Conservation (phyloP, 768 basidiomycete genomes). For the Lyophyllum decastes region DNA sequence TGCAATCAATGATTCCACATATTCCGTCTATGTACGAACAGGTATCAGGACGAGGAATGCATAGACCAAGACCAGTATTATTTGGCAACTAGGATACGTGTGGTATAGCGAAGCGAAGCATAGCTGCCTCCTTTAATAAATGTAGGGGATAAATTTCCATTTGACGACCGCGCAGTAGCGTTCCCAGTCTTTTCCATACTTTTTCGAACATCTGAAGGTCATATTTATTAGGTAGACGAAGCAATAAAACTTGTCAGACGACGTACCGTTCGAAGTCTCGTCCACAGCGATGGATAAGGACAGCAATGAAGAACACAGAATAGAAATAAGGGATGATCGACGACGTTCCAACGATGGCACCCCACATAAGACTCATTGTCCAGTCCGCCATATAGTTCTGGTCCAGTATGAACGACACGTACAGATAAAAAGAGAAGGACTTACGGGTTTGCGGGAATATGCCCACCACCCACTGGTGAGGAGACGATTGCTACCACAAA, state of each 20-base stretch:
- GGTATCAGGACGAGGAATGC: neutral
- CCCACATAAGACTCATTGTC: slow-evolving; percentile 85
- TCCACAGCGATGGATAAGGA: slow-evolving; percentile 87
- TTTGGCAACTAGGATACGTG: neutral
- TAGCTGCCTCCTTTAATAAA: slow-evolving; percentile 56
- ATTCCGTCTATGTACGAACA: neutral
- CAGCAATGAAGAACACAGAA: slow-evolving; percentile 92
- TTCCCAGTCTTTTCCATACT: slow-evolving; percentile 97
- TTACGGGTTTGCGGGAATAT: slow-evolving; percentile 88
- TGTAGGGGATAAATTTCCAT: slow-evolving; percentile 86
- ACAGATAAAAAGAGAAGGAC: slow-evolving; percentile 23
- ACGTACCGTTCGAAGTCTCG: slow-evolving; percentile 91
- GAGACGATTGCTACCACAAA: slow-evolving; percentile 72
- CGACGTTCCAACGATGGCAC: slow-evolving; percentile 70
- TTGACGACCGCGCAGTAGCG: slow-evolving; percentile 84
- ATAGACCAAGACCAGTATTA: too few species aligned
- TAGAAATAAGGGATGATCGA: slow-evolving; percentile 95
- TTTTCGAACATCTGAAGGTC: slow-evolving; percentile 73
- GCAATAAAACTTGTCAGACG: too few species aligned
- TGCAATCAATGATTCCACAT: neutral
- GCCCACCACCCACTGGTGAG: slow-evolving; percentile 94
- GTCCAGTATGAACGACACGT: slow-evolving; percentile 1
- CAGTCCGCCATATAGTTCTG: slow-evolving; percentile 96
- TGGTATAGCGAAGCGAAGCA: slow-evolving; percentile 8
- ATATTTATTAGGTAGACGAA: too few species aligned